A percentile compares a stretch with the other conserved stretches of the same genome.
phyloP scores from a whole-genome alignment of 2,329 filamentous ascomycete genomes.

The Bipolaris zeicola region DNA sequence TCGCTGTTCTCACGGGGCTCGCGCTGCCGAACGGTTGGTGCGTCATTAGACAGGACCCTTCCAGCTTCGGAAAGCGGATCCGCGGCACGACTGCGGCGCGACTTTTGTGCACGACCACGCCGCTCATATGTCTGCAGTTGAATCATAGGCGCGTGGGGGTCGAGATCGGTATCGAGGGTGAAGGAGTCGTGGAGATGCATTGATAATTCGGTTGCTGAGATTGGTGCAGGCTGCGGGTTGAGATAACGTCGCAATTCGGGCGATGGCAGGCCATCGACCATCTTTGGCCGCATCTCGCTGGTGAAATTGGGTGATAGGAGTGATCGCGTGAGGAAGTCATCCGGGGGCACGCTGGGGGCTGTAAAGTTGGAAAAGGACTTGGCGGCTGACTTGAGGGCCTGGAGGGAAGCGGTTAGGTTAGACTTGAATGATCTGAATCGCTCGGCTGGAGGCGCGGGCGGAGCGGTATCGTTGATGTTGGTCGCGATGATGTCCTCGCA shows the following conservation, averaged over 20 bases:
- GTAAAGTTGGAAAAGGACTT: conserved; percentile 66
- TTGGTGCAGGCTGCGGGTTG: conserved; percentile 58
- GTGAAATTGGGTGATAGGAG: conserved; percentile 64
- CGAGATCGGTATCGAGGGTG: conserved; percentile 42
- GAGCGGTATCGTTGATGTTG: conserved; percentile 33
- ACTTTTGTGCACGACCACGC: conserved; percentile 37
- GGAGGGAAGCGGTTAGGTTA: conserved; percentile 66
- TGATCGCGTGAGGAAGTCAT: conserved; percentile 66
- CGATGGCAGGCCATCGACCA: conserved; percentile 59
- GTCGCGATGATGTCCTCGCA: conserved; percentile 41
- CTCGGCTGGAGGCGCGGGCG: conserved; percentile 32
- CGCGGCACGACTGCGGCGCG: conserved; percentile 28
- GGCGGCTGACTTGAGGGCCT: conserved; percentile 65
- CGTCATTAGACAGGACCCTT: conserved; percentile 46
- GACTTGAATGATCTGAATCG: conserved; percentile 63
- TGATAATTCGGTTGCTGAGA: conserved; percentile 46
- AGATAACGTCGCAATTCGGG: conserved; percentile 65
- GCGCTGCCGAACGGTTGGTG: conserved; percentile 59
- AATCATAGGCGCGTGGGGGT: conserved; percentile 59
- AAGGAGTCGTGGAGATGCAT: conserved; percentile 49
- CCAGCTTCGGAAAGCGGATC: conserved; percentile 54
- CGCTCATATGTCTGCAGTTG: conserved; percentile 67
- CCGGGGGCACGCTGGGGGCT: conserved; percentile 58
- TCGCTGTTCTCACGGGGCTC: conserved; percentile 68
- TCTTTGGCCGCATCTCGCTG: conserved; percentile 64